A percentile compares a stretch with the other conserved stretches of the same genome.
Evolutionary conservation across 495 filamentous ascomycete genomes (phyloP).

Genomic region (Aspergillus ostianus): DNA sequence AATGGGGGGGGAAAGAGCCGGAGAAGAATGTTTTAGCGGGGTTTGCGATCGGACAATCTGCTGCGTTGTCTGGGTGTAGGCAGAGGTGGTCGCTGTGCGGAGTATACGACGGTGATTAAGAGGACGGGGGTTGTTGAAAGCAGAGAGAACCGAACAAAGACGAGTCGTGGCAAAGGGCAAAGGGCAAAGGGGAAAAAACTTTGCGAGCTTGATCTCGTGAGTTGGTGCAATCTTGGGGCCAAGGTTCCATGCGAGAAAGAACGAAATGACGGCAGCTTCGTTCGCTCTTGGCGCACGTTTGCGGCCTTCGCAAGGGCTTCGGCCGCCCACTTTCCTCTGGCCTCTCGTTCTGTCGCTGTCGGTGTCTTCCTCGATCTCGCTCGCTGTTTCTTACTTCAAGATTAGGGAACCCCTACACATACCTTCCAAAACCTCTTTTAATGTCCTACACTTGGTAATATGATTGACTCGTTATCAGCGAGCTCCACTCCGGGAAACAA

Average conservation of each 20-base stretch:
- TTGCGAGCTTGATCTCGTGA: constrained; percentile 1
- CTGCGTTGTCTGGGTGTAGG: not conserved
- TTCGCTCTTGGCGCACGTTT: constrained; percentile 1
- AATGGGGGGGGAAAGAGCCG: not conserved
- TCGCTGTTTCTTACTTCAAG: not conserved
- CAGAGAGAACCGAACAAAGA: not conserved
- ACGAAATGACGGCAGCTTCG: not conserved
- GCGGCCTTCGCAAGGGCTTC: not conserved
- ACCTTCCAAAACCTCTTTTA: not conserved
- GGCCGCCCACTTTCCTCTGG: not conserved
- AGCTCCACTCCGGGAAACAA: not conserved
- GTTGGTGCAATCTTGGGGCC: not conserved
- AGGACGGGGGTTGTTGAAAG: not conserved
- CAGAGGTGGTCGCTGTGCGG: too few relatives aligned
- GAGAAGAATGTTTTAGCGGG: too few relatives aligned
- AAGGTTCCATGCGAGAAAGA: constrained; percentile 2
- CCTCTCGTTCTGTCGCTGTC: too few relatives aligned
- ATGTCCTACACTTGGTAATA: too few relatives aligned
- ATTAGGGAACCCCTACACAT: too few relatives aligned
- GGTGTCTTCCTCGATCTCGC: not conserved
- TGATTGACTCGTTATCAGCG: not conserved
- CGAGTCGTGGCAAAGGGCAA: not conserved
- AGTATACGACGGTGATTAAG: not conserved
- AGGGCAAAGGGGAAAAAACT: not conserved
- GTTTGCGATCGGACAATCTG: not conserved